A percentile compares a stretch with the other conserved stretches of the same genome.
Conservation (phyloP, 495 filamentous ascomycete species). For the Baudoinia panamericana region DNA sequence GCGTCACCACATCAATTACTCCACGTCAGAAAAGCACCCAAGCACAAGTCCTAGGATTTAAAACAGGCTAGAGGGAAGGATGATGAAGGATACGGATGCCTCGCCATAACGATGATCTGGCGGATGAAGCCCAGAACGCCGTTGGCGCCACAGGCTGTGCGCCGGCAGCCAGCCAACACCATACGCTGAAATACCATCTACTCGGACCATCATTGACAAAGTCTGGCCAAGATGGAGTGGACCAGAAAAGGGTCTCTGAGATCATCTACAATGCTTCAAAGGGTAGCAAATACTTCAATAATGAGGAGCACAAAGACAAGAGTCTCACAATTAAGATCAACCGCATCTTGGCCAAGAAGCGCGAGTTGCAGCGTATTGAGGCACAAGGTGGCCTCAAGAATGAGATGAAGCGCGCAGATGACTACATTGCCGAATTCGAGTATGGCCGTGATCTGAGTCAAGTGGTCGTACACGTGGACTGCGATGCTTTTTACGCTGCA, state of each 20-base stretch:
- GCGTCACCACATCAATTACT: too few relatives aligned
- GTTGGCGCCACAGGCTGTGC: neutral
- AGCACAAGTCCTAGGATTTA: too few relatives aligned
- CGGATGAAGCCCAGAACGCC: slow-evolving; percentile 6
- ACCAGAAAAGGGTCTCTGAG: slow-evolving; percentile 89
- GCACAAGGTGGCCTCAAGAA: slow-evolving; percentile 35
- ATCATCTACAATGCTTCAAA: slow-evolving; percentile 95
- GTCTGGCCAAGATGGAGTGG: slow-evolving; percentile 84
- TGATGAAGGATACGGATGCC: slow-evolving; percentile 9
- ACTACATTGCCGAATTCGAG: slow-evolving; percentile 69
- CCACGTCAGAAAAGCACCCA: neutral
- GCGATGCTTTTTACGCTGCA: slow-evolving; percentile 94
- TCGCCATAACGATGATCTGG: slow-evolving; percentile 13
- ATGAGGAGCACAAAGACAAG: slow-evolving; percentile 72
- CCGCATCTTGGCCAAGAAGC: slow-evolving; percentile 62
- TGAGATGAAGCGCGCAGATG: slow-evolving; percentile 66
- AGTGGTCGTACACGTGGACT: slow-evolving; percentile 82
- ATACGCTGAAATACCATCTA: slow-evolving; percentile 53
- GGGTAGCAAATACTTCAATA: slow-evolving; percentile 92
- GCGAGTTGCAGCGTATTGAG: slow-evolving; percentile 62
- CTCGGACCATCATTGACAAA: slow-evolving; percentile 92
- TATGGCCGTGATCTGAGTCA: slow-evolving; percentile 68
- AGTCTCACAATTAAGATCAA: slow-evolving; percentile 78
- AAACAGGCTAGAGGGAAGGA: neutral
- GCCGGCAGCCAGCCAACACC: slow-evolving; percentile 27